A percentile compares a stretch with the other conserved stretches of the same genome.
These are phyloP conservation scores for Malus hybrid DNA, from an alignment of 331 rosid species.

Conservation along the genomic window DNA sequence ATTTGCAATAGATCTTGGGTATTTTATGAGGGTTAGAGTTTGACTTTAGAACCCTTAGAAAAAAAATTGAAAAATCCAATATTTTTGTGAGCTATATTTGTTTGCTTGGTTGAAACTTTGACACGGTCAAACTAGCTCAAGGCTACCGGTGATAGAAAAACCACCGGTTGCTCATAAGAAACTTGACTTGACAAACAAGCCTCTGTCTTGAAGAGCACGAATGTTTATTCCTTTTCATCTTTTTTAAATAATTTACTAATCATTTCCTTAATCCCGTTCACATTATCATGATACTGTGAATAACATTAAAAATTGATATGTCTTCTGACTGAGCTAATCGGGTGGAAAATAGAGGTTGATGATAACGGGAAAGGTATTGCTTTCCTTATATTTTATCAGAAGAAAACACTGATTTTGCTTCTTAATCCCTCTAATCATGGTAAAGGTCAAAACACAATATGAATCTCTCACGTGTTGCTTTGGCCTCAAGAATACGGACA, in stretches of 20 bases:
- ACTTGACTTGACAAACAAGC: conserved; percentile 1
- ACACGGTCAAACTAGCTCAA: conserved; percentile 4
- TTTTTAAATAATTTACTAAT: background rate
- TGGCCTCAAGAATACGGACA: background rate
- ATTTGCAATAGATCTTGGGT: too few relatives aligned
- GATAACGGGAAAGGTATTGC: background rate
- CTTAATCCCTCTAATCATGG: background rate
- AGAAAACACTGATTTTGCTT: background rate
- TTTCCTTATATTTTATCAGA: background rate
- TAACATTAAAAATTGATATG: background rate
- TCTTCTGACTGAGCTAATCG: background rate
- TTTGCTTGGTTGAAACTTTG: background rate
- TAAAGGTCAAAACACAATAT: background rate
- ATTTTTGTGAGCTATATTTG: too few relatives aligned
- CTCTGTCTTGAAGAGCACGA: conserved; percentile 3
- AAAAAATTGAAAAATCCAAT: too few relatives aligned
- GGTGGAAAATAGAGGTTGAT: background rate
- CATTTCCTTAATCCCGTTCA: background rate
- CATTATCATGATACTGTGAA: background rate
- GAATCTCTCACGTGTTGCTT: background rate
- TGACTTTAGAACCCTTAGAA: background rate
- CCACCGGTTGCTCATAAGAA: background rate
- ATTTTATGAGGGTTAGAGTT: background rate
- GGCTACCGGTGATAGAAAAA: background rate
- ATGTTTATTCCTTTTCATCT: background rate